Percentiles rank a stretch among this genome's conserved stretches.
These are phyloP conservation scores for Raddia distichophylla DNA, from an alignment of 176 grass and related monocot genomes.

Conservation along the genomic window DNA sequence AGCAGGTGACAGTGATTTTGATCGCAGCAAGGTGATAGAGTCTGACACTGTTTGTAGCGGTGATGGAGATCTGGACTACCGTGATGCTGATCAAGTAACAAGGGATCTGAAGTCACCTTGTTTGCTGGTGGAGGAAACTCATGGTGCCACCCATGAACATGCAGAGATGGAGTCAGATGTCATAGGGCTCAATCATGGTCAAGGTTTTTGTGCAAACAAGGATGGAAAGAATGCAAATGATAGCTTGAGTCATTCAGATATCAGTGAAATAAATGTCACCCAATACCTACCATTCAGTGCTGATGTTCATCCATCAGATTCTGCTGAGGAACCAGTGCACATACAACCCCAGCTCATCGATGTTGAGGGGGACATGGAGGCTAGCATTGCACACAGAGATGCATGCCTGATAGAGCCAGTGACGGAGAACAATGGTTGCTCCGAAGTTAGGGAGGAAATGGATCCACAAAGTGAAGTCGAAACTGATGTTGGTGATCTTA, in stretches of 20 bases:
- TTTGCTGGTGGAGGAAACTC: conserved; percentile 38
- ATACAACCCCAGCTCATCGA: conserved; percentile 27
- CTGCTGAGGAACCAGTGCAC: conserved; percentile 31
- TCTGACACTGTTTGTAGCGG: neutral
- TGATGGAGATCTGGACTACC: neutral
- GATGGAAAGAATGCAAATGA: conserved; percentile 18
- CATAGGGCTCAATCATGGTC: neutral
- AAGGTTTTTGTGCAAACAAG: neutral
- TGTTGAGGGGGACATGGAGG: conserved; percentile 10
- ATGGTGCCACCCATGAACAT: neutral
- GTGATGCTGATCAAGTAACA: neutral
- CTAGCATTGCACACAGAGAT: neutral
- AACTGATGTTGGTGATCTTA: conserved; percentile 25
- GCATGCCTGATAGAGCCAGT: conserved; percentile 8
- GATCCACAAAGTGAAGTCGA: conserved; percentile 34
- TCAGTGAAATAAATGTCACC: conserved; percentile 32
- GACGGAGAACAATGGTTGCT: conserved; percentile 7
- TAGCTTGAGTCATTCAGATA: conserved; percentile 22
- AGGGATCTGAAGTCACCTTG: conserved; percentile 6
- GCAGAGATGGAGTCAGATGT: conserved; percentile 11
- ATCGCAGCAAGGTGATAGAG: conserved; percentile 33
- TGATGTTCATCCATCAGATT: conserved; percentile 39
- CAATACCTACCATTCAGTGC: neutral
- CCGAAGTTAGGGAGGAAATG: neutral
- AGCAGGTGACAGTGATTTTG: conserved; percentile 23